Base-by-base conservation (phyloP, 2,329 filamentous ascomycete genomes). In the Hymenoscyphus albidus region DNA sequence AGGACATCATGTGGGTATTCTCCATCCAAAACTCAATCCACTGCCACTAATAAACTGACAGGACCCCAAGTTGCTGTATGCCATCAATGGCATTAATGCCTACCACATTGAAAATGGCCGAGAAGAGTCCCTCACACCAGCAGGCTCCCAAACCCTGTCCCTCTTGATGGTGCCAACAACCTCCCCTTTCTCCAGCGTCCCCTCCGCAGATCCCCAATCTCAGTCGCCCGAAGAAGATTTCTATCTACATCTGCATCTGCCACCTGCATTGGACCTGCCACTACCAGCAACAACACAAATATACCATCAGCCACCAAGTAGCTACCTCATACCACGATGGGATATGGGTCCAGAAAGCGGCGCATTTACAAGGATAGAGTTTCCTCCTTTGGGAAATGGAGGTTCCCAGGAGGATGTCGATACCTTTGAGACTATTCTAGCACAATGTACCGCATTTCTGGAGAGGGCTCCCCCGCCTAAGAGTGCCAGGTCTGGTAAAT, bases 281-380 rank as follows among this genome's bases (percentile, higher is more conserved):
- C 83, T 98, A 14, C 95, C 95, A 13, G 94, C 94, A 18, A 98
- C 93, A 0, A 98, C 95, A 0, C 94, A 98, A 77, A 95, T 99
- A 76, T 98, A 97, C 79, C 93, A 97, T 77, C 92, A 98, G 78
- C 93, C 93, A 6, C 94, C 94, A 0, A 87, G 84, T 68, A 96
- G 92, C 80, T 98, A 98, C 75, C 82, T 98, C 58, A 97, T 99
- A 67, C 95, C 95, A 16, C 88, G 94, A 70, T 97, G 94, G 93
- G 94, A 98, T 74, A 80, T 97, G 16, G 93, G 92, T 3, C 91
- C 90, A 1, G 91, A 95, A 64, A 90, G 88, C 69, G 93, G 93
- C 65, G 92, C 93, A 18, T 98, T 98, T 75, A 97, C 94, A 22
- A 85, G 93, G 63, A 92, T 99, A 74, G 90, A 97, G 75, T 98